Base-by-base conservation (phyloP, 2,329 filamentous ascomycete species). In the Aureobasidium sp. region DNA sequence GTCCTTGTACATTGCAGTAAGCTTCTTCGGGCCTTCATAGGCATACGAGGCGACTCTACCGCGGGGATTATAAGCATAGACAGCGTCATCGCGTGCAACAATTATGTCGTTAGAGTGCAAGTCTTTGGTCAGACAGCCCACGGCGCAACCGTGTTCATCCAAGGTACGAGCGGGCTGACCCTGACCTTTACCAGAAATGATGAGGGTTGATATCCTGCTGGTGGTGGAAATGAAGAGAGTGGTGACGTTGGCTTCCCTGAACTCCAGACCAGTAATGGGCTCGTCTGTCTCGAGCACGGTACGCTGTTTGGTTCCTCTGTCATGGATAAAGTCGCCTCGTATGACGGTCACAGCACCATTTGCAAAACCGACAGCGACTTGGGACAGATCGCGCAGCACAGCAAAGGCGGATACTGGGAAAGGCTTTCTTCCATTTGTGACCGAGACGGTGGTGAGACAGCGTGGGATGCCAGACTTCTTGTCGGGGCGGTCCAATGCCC, bases 281-380 rank as follows among this genome's bases (percentile, higher is more conserved):
- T 99, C 94, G 69, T 97, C 92, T 0, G 92, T 96, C 72, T 99
- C 94, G 76, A 96, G 94, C 11, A 99, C 90, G 37, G 93, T 94
- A 59, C 94, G 86, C 74, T 99, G 94, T 72, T 91, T 91, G 12
- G 93, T 91, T 25, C 95, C 94, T 62, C 94, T 86, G 73, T 99
- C 94, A 73, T 99, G 91, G 68, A 99, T 90, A 53, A 99, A 80
- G 72, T 99, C 94, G 64, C 95, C 94, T 63, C 94, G 85, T 62
- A 99, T 90, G 31, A 99, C 87, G 0, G 91, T 96, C 14, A 99
- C 93, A 0, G 92, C 87, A 8, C 94, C 94, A 75, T 99, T 97
- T 14, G 88, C 94, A 72, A 99, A 99, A 5, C 94, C 95, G 7
- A 97, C 89, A 4, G 93, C 94, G 31, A 97, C 84, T 77, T 99